Evolutionary conservation across 306 rosid genomes (phyloP), one percentile per base, ranked within the genome.

Genomic region (Clitoria ternatea): DNA sequence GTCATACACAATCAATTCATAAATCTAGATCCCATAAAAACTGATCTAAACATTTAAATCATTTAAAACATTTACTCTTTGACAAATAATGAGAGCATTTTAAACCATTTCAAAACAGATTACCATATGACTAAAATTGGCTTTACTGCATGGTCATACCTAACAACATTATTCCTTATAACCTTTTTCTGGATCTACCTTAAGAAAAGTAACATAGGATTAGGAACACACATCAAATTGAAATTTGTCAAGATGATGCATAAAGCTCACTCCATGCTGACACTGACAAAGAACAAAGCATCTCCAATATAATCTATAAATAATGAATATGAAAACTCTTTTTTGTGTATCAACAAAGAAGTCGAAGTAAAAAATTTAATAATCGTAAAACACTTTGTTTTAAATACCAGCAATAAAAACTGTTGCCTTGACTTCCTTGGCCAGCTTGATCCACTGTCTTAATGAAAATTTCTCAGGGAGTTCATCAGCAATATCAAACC

Each of bases 371-470:
- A 63, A 53, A 44, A 19, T 39, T 74, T 64, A 40, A 68, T 6
- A 40, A 39, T 60, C 8, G 29, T 72, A 66, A 59, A 64, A 77
- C 37, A 63, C 23, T 44, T 4, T 50, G 14, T 33, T 61, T 70
- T 57, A 19, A 69, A 61, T 37, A 90, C 98, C 98, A 81, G 98
- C 92, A 65, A 93, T 87, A 69, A 93, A 90, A 62, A 90, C 86
- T 59, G 90, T 90, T 61, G 96, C 98, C 70, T 85, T 82, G 61
- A 70, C 81, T 86, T 93, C 82, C 84, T 86, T 93, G 53, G 96
- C 97, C 23, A 45, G 82, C 81, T 88, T 80, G 82, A 90, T 85
- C 97, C 98, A 90, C 82, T 90, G 86, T 56, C 75, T 81, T 78
- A 93, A 26, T 2, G 96, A 79, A 82, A 63, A 87, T 67, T 63